Evolutionary conservation across 495 filamentous ascomycete species (phyloP).

Genomic region (Aspergillus avenaceus): DNA sequence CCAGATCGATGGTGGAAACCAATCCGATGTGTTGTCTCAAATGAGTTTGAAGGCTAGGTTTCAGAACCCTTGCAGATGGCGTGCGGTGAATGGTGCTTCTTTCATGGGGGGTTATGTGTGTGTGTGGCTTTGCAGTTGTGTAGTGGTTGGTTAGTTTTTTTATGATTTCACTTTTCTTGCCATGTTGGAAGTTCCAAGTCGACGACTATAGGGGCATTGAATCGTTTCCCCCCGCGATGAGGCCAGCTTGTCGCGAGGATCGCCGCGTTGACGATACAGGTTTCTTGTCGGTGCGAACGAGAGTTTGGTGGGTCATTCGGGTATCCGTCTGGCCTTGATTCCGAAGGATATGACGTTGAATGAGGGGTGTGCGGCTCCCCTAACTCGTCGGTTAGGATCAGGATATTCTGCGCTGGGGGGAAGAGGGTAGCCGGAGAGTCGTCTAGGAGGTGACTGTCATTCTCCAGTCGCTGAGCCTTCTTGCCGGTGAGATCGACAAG

Average conservation of each 20-base stretch:
- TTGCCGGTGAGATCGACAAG: conserved; percentile 54
- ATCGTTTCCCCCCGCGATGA: conserved; percentile 52
- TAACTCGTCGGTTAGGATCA: background rate
- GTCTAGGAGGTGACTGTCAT: conserved; percentile 23
- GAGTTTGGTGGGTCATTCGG: background rate
- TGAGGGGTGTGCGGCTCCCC: background rate
- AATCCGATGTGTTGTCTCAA: conserved; percentile 5
- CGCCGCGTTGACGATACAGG: conserved; percentile 73
- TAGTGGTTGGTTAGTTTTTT: background rate
- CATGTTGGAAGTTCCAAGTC: conserved; percentile 69
- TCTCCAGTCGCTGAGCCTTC: conserved; percentile 37
- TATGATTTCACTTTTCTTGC: conserved; percentile 14
- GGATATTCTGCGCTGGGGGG: conserved; percentile 4
- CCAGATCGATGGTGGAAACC: background rate
- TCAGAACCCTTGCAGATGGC: background rate
- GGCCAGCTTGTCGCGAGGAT: conserved; percentile 66
- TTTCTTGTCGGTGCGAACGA: conserved; percentile 52
- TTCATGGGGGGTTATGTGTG: no score
- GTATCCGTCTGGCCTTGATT: conserved; percentile 1
- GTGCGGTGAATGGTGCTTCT: background rate
- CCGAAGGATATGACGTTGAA: conserved; percentile 9
- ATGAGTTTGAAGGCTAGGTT: background rate
- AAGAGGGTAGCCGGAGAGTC: background rate
- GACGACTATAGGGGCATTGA: conserved; percentile 74
- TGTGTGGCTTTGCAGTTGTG: background rate